phyloP scores from a whole-genome alignment of 2,329 filamentous ascomycete species.

The Cadophora malorum region DNA sequence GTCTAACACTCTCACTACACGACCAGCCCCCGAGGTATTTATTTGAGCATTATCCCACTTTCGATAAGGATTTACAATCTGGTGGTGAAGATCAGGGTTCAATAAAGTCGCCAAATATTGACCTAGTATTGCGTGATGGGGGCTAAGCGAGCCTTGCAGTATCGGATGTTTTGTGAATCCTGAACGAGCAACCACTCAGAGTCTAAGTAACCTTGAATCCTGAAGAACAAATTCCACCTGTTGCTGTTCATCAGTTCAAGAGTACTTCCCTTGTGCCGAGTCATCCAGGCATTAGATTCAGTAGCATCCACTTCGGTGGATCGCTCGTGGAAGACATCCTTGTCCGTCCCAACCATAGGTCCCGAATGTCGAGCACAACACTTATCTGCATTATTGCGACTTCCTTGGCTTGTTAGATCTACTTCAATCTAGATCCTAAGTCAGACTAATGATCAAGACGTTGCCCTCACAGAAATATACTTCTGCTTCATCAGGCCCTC shows the following conservation, averaged over 20 bases:
- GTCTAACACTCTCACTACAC: not conserved
- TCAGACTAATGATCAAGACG: no score
- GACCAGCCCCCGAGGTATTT: conserved; percentile 8
- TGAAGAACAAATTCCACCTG: not conserved
- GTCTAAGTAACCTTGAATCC: not conserved
- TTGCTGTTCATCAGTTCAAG: not conserved
- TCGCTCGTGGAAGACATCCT: not conserved
- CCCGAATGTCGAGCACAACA: not conserved
- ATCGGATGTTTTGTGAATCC: conserved; percentile 8
- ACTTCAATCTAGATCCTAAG: not conserved
- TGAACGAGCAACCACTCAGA: not conserved
- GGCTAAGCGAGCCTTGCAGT: conserved; percentile 14
- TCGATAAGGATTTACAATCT: conserved; percentile 9
- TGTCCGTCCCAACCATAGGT: not conserved
- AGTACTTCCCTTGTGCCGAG: not conserved
- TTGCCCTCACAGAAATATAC: no score
- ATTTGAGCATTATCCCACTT: conserved; percentile 19
- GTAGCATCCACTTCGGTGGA: not conserved
- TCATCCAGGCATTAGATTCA: not conserved
- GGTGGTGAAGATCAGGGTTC: conserved; percentile 11
- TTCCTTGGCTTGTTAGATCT: not conserved
- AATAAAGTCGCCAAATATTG: conserved; percentile 13
- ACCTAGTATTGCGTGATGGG: conserved; percentile 20
- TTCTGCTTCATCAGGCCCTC: no score
- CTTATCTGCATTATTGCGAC: conserved; percentile 11